Evolutionary conservation across 202 grass and related monocot genomes (phyloP), one percentile per base, ranked within the genome.

Genomic region (Dendrocalamus latiflorus): DNA sequence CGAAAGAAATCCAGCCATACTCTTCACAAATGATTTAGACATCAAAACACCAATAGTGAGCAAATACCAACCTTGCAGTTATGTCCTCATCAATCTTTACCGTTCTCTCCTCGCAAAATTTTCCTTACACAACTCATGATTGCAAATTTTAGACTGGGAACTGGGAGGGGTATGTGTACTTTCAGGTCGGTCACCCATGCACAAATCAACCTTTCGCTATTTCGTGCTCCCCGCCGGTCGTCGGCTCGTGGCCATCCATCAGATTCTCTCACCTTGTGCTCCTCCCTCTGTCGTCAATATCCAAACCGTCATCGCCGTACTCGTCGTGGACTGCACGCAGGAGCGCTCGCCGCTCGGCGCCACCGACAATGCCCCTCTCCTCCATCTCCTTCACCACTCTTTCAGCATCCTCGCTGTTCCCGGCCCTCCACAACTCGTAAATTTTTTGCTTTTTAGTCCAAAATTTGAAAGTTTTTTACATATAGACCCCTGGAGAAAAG

Each of bases 311-410:
- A 18, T 91, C 77, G 5, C 26, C 58, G 42, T 87, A 77, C 12
- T 93, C 90, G 1, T 87, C 74, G 8, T 83, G 68, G 42, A 95
- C 72, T 43, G 74, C 88, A 64, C 51, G 47, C 16, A 91, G 82
- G 3, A 98, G 83, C n/a, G 38, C 78, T 18, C 66, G 63, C 68
- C 72, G 68, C 59, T 88, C 80, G 26, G 65, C 68, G 8, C 76
- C 38, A 67, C 84, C 54, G 12, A 92, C 71, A 80, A 95, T 89
- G 47, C 81, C 85, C 55, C 55, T 88, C 43, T 81, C 85, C 68
- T 82, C 89, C 89, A 93, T 93, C 80, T 93, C 75, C 67, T 48
- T 75, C 33, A 78, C 80, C 63, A 92, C 44, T 25, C 48, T 70
- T 30, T 80, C 60, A n/a, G 93, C 91, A 24, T 93, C 87, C 15